phyloP scores from a whole-genome alignment of 208 protist genomes.

The Trypanosomatidae sp. region DNA sequence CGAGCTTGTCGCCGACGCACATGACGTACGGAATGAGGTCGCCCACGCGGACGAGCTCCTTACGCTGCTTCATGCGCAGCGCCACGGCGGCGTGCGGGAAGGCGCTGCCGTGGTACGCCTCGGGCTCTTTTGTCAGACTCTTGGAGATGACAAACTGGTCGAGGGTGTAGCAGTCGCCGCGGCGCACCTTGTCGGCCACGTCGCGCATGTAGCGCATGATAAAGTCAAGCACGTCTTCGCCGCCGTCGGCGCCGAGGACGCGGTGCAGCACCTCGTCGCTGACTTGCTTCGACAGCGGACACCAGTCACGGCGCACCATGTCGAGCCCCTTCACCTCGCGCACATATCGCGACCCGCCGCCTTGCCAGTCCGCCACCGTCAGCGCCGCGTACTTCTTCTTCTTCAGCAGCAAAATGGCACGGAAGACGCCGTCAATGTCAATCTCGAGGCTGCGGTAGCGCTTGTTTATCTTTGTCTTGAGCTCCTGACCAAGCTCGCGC shows the following conservation, averaged over 20 bases:
- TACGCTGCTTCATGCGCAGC: conserved; percentile 86
- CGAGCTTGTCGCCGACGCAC: conserved; percentile 51
- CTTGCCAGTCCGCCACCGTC: conserved; percentile 58
- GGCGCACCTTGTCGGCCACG: conserved; percentile 62
- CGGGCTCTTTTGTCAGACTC: conserved; percentile 93
- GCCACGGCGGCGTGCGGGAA: conserved; percentile 93
- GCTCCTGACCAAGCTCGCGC: conserved; percentile 75
- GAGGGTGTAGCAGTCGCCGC: conserved; percentile 44
- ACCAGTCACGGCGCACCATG: conserved; percentile 99
- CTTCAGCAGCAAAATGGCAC: conserved; percentile 93
- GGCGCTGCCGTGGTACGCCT: conserved; percentile 89
- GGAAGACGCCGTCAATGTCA: conserved; percentile 99
- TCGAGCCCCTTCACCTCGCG: conserved; percentile 98
- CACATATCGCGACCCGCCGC: conserved; percentile 50
- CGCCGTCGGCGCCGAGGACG: conserved; percentile 82
- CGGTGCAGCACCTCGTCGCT: conserved; percentile 88
- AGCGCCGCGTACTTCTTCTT: conserved; percentile 94
- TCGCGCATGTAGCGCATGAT: conserved; percentile 89
- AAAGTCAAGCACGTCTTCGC: conserved; percentile 82
- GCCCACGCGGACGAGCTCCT: conserved; percentile 85
- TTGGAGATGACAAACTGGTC: conserved; percentile 97
- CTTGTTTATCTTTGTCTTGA: conserved; percentile 96
- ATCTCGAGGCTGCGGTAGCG: conserved; percentile 97
- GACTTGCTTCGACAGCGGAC: conserved; percentile 91
- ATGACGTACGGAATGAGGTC: conserved; percentile 98